Base-by-base conservation (phyloP, 257 asterid species). In the Nicotiana knightiana region DNA sequence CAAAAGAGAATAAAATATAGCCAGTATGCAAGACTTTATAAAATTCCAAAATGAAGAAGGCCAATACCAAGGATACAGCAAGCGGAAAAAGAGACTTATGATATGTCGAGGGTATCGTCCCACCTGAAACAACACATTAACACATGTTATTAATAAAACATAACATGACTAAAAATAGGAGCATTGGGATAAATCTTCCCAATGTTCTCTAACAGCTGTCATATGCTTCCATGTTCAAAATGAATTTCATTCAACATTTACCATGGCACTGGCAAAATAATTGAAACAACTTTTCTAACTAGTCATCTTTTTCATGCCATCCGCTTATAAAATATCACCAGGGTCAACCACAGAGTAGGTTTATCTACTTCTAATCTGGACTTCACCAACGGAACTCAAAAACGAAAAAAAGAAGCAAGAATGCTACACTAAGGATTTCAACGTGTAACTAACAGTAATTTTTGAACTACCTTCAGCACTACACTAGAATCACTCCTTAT, bases 41-140 rank as follows among this genome's bases (percentile, higher is more conserved):
- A 95, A 95, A 83, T 91, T 90, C 98, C 98, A 95, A 88, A 94
- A 95, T 30, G 98, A 93, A 17, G 98, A 93, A n/a, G 98, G 98
- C 98, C 98, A 95, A 83, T 91, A 93, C 98, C 98, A 91, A 6
- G 98, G 98, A 85, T 92, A 95, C 46, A 95, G 85, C 82, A 93
- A 68, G 67, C 95, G 89, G 85, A 95, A 95, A 83, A 93, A 92
- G 81, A 90, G 86, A 84, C 98, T 95, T 67, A 95, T 95, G 18
- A 93, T 84, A 81, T 93, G 95, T 81, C 98, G 90, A 61, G 96
- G 97, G 85, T 91, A 95, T 64, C 85, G 85, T 37, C 98, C 98
- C 33, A 95, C 94, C 98, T 93, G 93, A 70, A 81, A 68, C 35
- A 62, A 10, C 35, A 16, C 46, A 85, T 9, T 17, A 43, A 43